phyloP scores from a whole-genome alignment of 768 basidiomycete species.

The Epithele typhae region DNA sequence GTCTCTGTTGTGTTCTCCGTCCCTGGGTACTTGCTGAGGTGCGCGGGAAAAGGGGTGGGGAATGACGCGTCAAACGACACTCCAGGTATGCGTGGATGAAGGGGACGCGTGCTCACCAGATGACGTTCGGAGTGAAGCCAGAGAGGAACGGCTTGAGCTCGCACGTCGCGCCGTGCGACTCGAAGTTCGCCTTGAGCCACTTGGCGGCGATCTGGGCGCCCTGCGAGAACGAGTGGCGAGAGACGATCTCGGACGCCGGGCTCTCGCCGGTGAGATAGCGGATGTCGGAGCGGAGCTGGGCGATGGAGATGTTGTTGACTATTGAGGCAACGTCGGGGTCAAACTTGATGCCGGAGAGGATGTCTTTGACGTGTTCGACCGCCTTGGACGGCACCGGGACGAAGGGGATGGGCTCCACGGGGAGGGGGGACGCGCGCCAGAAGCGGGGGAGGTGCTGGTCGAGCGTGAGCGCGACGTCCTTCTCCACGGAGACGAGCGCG shows the following conservation, averaged over 20 bases:
- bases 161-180: conserved; percentile 73
- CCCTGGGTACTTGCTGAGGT: conserved; percentile 51
- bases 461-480: conserved; percentile 31
- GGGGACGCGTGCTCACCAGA: conserved; percentile 51
- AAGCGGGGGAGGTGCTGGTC: conserved; percentile 55
- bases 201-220: conserved; percentile 63
- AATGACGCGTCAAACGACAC: no score
- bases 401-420: conserved; percentile 42
- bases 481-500: conserved; percentile 41
- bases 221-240: conserved; percentile 76
- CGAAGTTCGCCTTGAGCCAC: conserved; percentile 72
- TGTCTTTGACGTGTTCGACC: conserved; percentile 47
- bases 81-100: no score
- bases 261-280: conserved; percentile 86
- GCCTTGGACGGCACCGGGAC: conserved; percentile 55
- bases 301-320: conserved; percentile 63
- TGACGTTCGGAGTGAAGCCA: conserved; percentile 83
- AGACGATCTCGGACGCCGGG: conserved; percentile 61
- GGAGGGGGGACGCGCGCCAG: conserved; percentile 68
- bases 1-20: conserved; percentile 54
- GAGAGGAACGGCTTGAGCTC: conserved; percentile 56
- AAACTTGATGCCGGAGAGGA: conserved; percentile 61
- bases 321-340: conserved; percentile 64
- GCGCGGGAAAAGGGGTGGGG: not conserved
- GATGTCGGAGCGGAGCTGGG: conserved; percentile 65